Base-by-base conservation (phyloP, 306 rosid genomes). In the Lupinus albus region DNA sequence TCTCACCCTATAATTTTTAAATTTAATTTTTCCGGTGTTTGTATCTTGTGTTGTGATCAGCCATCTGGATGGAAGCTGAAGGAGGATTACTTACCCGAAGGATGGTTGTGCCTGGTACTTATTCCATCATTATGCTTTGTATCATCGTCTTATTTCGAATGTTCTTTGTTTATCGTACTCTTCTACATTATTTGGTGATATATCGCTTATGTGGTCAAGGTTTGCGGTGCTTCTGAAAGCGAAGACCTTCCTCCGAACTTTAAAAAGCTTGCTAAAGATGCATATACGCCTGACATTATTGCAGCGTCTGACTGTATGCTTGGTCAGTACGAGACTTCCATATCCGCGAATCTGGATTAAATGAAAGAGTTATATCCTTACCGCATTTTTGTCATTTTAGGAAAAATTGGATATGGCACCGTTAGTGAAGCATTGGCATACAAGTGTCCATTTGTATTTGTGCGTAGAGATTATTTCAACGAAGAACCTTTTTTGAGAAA, bases 301-400 rank as follows among this genome's bases (percentile, higher is more conserved):
- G 97, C 97, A 35, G 98, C 96, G 18, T 84, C 84, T 73, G 98
- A 93, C 77, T 93, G 98, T 81, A 93, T 93, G 98, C 97, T 93
- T 49, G 98, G 98, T 93, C 55, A 67, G 93, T 61, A 73, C 52
- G 41, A 65, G 64, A 41, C 49, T 72, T 73, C 21, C 64, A 14
- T 48, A 53, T 48, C 45, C 32, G 16, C 25, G 28, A 32, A 39
- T 38, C 44, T 76, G 58, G 58, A 64, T 69, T 81, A 47, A 44
- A 71, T 58, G 46, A 39, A 53, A 41, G 25, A 55, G 69, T 57
- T n/a, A 57, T 45, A 39, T n/a, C n/a, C 53, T 58, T 9, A 25
- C 44, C 67, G 35, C 51, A 12, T 41, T 59, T 59, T 51, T 46
- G 54, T 57, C 48, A 14, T 80, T 83, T 61, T 79, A 93, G 99